Conservation (phyloP, 768 basidiomycete species). For the Gyrodon lividus region DNA sequence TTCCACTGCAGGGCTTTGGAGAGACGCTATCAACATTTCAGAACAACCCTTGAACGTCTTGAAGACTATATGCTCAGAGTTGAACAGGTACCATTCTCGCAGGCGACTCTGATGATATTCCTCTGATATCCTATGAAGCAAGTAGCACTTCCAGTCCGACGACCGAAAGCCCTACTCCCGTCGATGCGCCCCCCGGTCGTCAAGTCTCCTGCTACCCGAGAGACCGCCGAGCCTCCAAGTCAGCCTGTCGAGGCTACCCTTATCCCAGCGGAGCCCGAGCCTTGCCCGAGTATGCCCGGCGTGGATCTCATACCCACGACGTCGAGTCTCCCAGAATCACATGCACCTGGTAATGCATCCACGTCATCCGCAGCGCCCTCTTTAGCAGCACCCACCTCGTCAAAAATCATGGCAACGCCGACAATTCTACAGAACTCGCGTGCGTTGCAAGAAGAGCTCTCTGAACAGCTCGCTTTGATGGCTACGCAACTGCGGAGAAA, state of each 20-base stretch:
- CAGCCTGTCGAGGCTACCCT: constrained; percentile 20
- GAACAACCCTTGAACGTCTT: constrained; percentile 51
- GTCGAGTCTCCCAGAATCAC: constrained; percentile 15
- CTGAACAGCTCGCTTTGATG: constrained; percentile 78
- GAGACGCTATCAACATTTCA: constrained; percentile 46
- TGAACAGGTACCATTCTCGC: constrained; percentile 43
- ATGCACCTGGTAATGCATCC: constrained; percentile 1
- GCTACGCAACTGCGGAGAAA: constrained; percentile 85
- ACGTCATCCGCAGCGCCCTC: constrained; percentile 22
- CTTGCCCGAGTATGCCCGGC: constrained; percentile 13
- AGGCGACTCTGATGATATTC: neutral
- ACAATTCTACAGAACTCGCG: constrained; percentile 54
- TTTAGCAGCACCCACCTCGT: constrained; percentile 32
- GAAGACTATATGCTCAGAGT: constrained; percentile 52
- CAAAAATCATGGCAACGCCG: constrained; percentile 35
- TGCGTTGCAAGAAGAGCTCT: constrained; percentile 70
- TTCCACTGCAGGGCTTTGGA: constrained; percentile 37
- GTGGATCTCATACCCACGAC: constrained; percentile 41
- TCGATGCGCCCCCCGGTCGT: constrained; percentile 45
- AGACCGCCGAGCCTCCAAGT: neutral
- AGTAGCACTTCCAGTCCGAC: constrained; percentile 37
- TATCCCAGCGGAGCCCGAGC: constrained; percentile 22
- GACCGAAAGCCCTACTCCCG: constrained; percentile 51
- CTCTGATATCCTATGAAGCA: constrained; percentile 32
- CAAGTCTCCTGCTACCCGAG: constrained; percentile 6